These are phyloP conservation scores for Talaromyces atroroseus DNA, from an alignment of 2,329 filamentous ascomycete species.

Conservation along the genomic window DNA sequence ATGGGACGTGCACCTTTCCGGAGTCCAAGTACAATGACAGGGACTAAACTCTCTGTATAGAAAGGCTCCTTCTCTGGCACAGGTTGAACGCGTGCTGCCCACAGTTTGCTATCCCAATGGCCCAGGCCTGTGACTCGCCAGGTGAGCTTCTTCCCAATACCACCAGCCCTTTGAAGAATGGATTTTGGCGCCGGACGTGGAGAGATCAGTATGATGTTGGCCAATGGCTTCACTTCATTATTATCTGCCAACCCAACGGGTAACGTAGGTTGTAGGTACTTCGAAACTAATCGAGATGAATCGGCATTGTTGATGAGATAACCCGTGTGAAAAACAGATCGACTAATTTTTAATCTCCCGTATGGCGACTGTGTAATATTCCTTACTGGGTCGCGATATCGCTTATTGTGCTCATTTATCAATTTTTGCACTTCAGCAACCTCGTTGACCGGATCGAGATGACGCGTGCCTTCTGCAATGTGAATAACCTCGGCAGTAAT, in stretches of 20 bases:
- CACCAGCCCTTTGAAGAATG: conserved; percentile 78
- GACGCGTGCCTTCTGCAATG: conserved; percentile 69
- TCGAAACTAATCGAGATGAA: conserved; percentile 62
- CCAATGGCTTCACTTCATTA: conserved; percentile 71
- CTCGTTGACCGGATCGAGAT: conserved; percentile 71
- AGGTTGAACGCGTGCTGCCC: conserved; percentile 76
- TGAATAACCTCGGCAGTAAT: conserved; percentile 78
- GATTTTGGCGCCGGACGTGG: conserved; percentile 66
- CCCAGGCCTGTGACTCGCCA: conserved; percentile 80
- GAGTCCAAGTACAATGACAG: conserved; percentile 76
- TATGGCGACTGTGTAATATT: conserved; percentile 39
- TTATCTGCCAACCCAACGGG: conserved; percentile 56
- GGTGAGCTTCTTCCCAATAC: conserved; percentile 72
- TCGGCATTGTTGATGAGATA: conserved; percentile 75
- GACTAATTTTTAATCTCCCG: conserved; percentile 65
- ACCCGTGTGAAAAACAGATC: conserved; percentile 84
- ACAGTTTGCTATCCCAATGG: conserved; percentile 71
- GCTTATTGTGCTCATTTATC: conserved; percentile 75
- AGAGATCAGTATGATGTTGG: conserved; percentile 86
- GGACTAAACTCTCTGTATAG: conserved; percentile 73
- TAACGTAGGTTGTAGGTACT: conserved; percentile 55
- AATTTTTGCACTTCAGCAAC: conserved; percentile 80
- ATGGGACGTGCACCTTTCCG: conserved; percentile 68
- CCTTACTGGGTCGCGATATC: conserved; percentile 25
- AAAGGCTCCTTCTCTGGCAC: conserved; percentile 61